Evolutionary conservation across 1,284 basidiomycete genomes (phyloP).

Genomic region (Trametes polyzona): DNA sequence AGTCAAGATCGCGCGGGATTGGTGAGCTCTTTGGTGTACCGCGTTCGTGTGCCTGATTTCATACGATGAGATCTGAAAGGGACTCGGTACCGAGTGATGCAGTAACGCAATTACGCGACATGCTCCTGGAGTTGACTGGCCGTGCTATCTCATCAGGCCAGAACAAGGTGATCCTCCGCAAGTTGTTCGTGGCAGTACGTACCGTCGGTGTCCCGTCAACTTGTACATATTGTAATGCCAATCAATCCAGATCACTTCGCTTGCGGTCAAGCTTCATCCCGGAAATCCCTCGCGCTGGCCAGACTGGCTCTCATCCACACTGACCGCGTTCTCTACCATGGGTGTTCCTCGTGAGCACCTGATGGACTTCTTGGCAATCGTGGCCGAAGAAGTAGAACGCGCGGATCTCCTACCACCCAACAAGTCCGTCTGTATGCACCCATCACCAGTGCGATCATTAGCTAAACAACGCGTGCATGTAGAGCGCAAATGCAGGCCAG

Average conservation of each 20-base stretch:
- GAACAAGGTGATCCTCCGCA: conserved; percentile 76
- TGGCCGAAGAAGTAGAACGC: conserved; percentile 77
- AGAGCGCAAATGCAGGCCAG: conserved; percentile 68
- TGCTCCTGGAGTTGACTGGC: conserved; percentile 66
- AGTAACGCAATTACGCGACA: conserved; percentile 55
- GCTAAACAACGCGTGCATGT: neutral
- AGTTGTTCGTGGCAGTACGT: conserved; percentile 85
- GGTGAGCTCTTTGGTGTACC: conserved; percentile 52
- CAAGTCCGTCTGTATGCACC: conserved; percentile 57
- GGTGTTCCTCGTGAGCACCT: conserved; percentile 60
- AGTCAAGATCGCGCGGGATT: conserved; percentile 89
- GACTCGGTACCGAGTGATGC: conserved; percentile 62
- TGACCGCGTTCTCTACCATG: conserved; percentile 59
- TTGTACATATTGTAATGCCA: conserved; percentile 1
- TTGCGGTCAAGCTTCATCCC: conserved; percentile 74
- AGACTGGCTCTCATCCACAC: conserved; percentile 68
- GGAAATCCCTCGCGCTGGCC: conserved; percentile 64
- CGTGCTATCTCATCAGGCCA: conserved; percentile 57
- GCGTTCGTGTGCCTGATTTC: neutral
- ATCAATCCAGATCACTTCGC: conserved; percentile 61
- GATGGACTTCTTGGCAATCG: conserved; percentile 83
- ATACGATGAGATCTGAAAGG: conserved; percentile 42
- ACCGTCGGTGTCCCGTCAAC: neutral
- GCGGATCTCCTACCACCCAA: conserved; percentile 76
- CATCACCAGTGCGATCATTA: neutral